Evolutionary conservation across 73 alveolate species (phyloP).

Genomic region (Tetrahymena elliotti): DNA sequence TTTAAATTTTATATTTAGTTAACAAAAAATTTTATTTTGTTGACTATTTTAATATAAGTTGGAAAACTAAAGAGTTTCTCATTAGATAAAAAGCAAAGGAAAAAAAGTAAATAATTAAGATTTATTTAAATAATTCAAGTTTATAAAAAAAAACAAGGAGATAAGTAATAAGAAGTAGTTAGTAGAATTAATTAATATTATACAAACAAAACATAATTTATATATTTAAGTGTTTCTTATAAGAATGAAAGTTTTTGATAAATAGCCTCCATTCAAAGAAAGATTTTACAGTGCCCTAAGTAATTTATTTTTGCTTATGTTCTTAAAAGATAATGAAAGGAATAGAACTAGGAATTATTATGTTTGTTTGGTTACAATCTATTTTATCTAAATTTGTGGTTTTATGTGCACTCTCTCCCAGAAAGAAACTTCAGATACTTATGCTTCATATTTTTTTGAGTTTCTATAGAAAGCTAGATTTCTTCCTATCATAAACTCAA

Average conservation of each 20-base stretch:
- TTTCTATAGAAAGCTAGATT: background rate
- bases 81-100: background rate
- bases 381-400: background rate
- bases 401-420: background rate
- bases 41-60: too few species aligned
- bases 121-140: background rate
- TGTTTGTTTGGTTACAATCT: background rate
- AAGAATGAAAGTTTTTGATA: background rate
- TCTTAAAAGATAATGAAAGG: background rate
- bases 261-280: background rate
- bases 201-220: background rate
- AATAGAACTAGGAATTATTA: background rate
- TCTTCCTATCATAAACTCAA: background rate
- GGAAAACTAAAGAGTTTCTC: background rate
- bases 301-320: background rate
- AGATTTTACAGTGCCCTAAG: background rate
- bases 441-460: background rate
- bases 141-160: background rate
- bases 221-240: background rate
- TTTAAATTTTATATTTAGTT: background rate
- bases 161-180: background rate
- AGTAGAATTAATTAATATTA: background rate
- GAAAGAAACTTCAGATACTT: background rate
- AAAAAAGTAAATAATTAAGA: too few species aligned
- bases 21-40: background rate